Evolutionary conservation across 306 rosid species (phyloP).

Genomic region (Prunus persica): Prunus_persica_NCBIv2 NC_034013.1:15529001-15529500

Average conservation of each 20-base stretch:
- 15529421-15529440: conserved; percentile 70
- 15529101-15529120: conserved; percentile 52
- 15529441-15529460: conserved; percentile 88
- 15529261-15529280: conserved; percentile 84
- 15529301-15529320: conserved; percentile 62
- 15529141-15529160: background rate
- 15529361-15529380: conserved; percentile 95
- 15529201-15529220: no score
- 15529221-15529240: conserved; percentile 46
- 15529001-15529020: conserved; percentile 58
- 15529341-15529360: conserved; percentile 74
- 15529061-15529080: conserved; percentile 82
- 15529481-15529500: conserved; percentile 97
- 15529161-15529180: no score
- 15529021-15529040: conserved; percentile 99
- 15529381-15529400: conserved; percentile 62
- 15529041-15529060: conserved; percentile 88
- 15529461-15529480: conserved; percentile 89
- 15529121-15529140: no score
- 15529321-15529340: conserved; percentile 66
- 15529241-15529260: conserved; percentile 89
- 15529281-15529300: conserved; percentile 56
- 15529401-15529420: conserved; percentile 71
- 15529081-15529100: conserved; percentile 97
- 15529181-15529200: no score